These are phyloP conservation scores for Halenospora varia DNA, from an alignment of 495 filamentous ascomycete species.

Conservation along the genomic window DNA sequence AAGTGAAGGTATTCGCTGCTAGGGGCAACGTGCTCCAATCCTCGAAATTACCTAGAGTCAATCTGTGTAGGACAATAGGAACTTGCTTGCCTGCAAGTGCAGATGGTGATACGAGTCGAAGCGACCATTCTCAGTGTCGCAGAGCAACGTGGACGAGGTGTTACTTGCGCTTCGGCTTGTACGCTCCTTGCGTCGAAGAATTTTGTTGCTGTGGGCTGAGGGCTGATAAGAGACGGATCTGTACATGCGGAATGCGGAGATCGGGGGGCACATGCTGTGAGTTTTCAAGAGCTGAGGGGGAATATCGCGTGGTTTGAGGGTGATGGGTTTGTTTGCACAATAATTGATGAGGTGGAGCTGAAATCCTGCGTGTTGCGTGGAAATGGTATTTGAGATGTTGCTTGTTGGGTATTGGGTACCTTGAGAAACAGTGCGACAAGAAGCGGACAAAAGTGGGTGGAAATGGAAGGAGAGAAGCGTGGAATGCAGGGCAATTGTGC, in stretches of 20 bases:
- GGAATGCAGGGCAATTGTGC: conserved; percentile 4
- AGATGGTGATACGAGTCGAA: neutral
- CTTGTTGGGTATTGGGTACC: neutral
- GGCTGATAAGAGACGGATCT: conserved; percentile 2
- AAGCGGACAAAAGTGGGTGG: neutral
- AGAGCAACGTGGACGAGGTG: conserved; percentile 8
- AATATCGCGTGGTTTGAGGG: neutral
- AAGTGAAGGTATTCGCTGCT: conserved; percentile 6
- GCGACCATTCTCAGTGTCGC: conserved; percentile 13
- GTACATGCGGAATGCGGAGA: conserved; percentile 3
- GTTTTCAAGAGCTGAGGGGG: neutral
- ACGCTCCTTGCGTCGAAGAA: conserved; percentile 8
- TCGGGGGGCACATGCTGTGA: neutral
- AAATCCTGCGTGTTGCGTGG: too few relatives aligned
- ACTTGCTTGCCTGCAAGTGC: neutral
- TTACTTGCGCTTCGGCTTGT: conserved; percentile 1
- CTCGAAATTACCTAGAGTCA: conserved; percentile 21
- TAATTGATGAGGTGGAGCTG: neutral
- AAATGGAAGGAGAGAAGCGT: neutral
- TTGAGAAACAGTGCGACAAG: neutral
- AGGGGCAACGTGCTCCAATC: conserved; percentile 12
- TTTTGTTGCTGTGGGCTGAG: conserved; percentile 1
- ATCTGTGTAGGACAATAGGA: neutral
- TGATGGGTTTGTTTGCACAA: neutral
- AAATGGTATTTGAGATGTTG: too few relatives aligned